These are phyloP conservation scores for Dendrothele bispora DNA, from an alignment of 768 basidiomycete species.

Conservation along the genomic window DNA sequence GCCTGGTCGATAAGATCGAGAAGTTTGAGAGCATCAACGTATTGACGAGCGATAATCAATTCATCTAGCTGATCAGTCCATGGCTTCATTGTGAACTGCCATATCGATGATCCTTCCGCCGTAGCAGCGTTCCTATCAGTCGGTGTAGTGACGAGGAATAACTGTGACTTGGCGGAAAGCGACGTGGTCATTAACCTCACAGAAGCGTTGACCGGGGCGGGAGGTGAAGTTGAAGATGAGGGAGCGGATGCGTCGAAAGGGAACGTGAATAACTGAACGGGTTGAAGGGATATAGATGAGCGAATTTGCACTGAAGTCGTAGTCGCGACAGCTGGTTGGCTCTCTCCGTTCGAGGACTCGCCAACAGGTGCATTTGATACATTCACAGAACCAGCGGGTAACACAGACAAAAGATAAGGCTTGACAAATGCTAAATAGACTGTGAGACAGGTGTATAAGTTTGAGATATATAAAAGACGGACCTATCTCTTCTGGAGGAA, in stretches of 20 bases:
- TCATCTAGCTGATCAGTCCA: conserved; percentile 88
- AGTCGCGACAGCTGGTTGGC: no score
- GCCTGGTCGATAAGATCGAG: conserved; percentile 67
- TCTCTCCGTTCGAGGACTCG: conserved; percentile 18
- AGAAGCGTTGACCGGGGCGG: conserved; percentile 39
- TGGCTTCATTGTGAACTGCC: conserved; percentile 68
- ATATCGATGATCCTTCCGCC: conserved; percentile 75
- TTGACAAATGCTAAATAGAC: conserved; percentile 57
- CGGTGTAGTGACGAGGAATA: conserved; percentile 72
- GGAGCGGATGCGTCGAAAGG: conserved; percentile 46
- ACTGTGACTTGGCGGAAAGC: conserved; percentile 47
- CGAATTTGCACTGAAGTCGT: conserved; percentile 68
- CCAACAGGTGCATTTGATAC: conserved; percentile 23
- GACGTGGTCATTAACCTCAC: conserved; percentile 68
- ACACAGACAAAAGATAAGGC: conserved; percentile 76
- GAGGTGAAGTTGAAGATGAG: conserved; percentile 13
- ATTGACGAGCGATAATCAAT: conserved; percentile 64
- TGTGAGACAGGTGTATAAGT: background rate
- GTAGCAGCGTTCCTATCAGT: conserved; percentile 65
- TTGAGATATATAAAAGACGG: conserved; percentile 12
- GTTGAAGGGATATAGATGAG: conserved; percentile 64
- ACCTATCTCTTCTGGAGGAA: conserved; percentile 84
- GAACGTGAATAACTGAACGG: conserved; percentile 63
- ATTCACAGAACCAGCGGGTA: conserved; percentile 66
- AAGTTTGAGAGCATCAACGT: conserved; percentile 78